Evolutionary conservation across 805 yeast species (phyloP).

Genomic region (Wickerhamomyces strasburgensis): DNA sequence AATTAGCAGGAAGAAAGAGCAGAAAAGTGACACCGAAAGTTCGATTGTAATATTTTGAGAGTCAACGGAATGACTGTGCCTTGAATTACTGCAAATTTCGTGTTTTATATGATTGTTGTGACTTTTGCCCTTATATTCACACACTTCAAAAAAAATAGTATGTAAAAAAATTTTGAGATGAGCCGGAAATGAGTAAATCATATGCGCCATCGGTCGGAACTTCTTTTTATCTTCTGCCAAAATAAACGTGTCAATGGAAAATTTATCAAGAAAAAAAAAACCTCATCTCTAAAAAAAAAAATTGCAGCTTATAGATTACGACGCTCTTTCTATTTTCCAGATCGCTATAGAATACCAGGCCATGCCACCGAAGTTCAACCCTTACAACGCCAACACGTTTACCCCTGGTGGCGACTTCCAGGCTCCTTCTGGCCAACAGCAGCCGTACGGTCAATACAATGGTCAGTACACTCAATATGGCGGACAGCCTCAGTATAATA

Average conservation of each 20-base stretch:
- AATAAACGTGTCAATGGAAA: no score
- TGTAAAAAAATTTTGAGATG: slow-evolving; percentile 8
- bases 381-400: slow-evolving; percentile 28
- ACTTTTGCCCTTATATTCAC: not conserved
- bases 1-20: no score
- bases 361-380: slow-evolving; percentile 40
- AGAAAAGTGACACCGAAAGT: not conserved
- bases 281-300: no score
- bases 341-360: not conserved
- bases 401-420: slow-evolving; percentile 24
- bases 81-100: no score
- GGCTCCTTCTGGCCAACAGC: slow-evolving; percentile 1
- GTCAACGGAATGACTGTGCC: no score
- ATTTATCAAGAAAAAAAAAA: no score
- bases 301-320: no score
- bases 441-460: slow-evolving; percentile 8
- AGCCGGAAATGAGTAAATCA: no score
- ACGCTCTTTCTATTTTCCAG: not conserved
- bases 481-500: not conserved
- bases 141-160: not conserved
- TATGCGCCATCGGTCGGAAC: not conserved
- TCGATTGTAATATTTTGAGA: no score
- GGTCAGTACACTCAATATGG: not conserved
- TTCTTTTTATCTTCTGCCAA: no score
- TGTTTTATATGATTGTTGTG: no score